A percentile compares a stretch with the other conserved stretches of the same genome.
phyloP scores from a whole-genome alignment of 345 rosid genomes.

The Ceriops zippeliana region DNA sequence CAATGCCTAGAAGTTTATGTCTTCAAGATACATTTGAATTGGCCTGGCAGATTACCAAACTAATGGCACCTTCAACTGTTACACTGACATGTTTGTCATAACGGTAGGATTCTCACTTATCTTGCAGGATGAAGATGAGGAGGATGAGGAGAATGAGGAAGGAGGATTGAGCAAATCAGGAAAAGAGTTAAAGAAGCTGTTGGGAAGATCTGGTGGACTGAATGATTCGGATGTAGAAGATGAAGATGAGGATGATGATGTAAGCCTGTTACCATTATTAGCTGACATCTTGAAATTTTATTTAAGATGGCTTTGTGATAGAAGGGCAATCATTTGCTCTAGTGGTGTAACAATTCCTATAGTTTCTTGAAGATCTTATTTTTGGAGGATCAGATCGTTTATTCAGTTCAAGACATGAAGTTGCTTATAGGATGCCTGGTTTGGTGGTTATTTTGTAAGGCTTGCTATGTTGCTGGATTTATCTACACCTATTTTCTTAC shows the following conservation, averaged over 20 bases:
- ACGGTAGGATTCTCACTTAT: not conserved
- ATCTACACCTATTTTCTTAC: not conserved
- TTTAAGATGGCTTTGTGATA: not conserved
- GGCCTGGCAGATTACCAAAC: not conserved
- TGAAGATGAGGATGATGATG: slow-evolving; percentile 65
- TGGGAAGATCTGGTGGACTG: slow-evolving; percentile 63
- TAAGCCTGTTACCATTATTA: slow-evolving; percentile 29
- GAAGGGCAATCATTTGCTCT: not conserved
- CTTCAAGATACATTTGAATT: not conserved
- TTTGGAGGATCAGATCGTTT: too few relatives aligned
- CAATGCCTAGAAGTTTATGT: too few relatives aligned
- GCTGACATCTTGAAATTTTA: not conserved
- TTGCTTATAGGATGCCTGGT: not conserved
- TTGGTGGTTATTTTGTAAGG: not conserved
- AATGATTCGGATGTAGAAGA: slow-evolving; percentile 82
- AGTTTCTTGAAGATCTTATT: not conserved
- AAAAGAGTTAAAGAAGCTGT: slow-evolving; percentile 87
- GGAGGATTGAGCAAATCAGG: slow-evolving; percentile 93
- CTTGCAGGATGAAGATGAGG: slow-evolving; percentile 81
- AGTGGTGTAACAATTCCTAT: not conserved
- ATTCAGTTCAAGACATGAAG: not conserved
- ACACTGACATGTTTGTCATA: not conserved
- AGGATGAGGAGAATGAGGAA: slow-evolving; percentile 80
- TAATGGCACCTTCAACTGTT: not conserved
- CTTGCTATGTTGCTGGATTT: not conserved